phyloP scores from a whole-genome alignment of 192 early-diverging fungal species.

The Coemansia sp. region DNA sequence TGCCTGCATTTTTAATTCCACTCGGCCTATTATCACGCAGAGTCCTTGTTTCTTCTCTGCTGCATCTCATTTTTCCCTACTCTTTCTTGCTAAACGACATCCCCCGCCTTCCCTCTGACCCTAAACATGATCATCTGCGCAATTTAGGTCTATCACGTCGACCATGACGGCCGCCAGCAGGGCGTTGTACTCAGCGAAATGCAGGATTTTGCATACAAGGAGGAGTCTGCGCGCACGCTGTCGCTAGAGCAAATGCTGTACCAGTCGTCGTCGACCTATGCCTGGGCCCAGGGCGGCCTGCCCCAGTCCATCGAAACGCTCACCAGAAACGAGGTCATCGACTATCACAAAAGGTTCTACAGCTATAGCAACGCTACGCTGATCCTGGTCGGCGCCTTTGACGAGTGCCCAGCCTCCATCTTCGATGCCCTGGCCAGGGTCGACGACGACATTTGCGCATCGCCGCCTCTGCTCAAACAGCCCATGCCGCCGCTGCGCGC shows the following conservation, averaged over 20 bases:
- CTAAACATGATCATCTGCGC: no score
- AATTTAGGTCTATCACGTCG: constrained; percentile 66
- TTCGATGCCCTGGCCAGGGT: constrained; percentile 49
- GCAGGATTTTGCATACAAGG: constrained; percentile 74
- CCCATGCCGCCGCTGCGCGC: constrained; percentile 51
- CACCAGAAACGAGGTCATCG: constrained; percentile 65
- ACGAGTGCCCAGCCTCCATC: constrained; percentile 42
- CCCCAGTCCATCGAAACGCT: constrained; percentile 69
- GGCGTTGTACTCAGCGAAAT: constrained; percentile 81
- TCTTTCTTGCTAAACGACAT: not conserved
- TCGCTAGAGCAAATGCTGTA: constrained; percentile 42
- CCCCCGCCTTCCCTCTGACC: no score
- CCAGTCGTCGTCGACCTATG: constrained; percentile 63
- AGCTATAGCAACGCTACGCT: constrained; percentile 66
- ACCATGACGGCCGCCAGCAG: constrained; percentile 67
- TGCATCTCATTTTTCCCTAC: no score
- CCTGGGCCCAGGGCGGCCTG: constrained; percentile 75
- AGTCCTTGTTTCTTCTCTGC: no score
- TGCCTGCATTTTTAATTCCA: no score
- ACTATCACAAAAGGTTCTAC: constrained; percentile 75
- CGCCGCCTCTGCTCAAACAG: constrained; percentile 23
- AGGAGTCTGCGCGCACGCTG: constrained; percentile 58
- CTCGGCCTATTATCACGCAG: no score
- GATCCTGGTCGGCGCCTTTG: constrained; percentile 60
- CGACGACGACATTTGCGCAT: constrained; percentile 29